These are phyloP conservation scores for Saccharomycopsis synnaedendra DNA, from an alignment of 805 yeast genomes.

Conservation along the genomic window DNA sequence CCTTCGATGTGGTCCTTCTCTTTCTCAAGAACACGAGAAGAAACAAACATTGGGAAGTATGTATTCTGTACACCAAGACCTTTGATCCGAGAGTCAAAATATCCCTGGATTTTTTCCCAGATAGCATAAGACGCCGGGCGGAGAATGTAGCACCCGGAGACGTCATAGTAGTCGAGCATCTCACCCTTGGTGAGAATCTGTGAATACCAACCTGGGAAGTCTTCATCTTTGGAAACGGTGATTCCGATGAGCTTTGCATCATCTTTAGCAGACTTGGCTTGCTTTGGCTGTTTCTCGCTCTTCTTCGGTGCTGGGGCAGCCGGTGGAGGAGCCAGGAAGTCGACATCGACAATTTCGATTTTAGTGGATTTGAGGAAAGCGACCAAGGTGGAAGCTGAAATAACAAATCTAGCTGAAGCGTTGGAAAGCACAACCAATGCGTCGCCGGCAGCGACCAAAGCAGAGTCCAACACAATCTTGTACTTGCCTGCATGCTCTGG, in stretches of 20 bases:
- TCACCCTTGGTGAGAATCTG: constrained; percentile 95
- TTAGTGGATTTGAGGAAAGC: constrained; percentile 40
- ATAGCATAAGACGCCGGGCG: constrained; percentile 90
- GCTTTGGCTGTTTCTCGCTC: constrained; percentile 17
- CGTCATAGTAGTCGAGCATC: constrained; percentile 97
- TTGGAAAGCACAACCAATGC: constrained; percentile 31
- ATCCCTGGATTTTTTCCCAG: constrained; percentile 90
- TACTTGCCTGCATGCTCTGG: constrained; percentile 42
- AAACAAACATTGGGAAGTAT: constrained; percentile 98
- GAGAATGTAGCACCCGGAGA: constrained; percentile 95
- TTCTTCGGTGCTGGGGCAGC: constrained; percentile 22
- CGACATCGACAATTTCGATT: constrained; percentile 43
- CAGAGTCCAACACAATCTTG: constrained; percentile 47
- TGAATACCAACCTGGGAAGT: constrained; percentile 95
- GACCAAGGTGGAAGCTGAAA: constrained; percentile 35
- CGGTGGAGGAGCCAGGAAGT: constrained; percentile 34
- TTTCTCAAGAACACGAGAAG: constrained; percentile 82
- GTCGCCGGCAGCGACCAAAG: constrained; percentile 28
- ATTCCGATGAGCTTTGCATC: constrained; percentile 93
- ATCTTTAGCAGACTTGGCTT: constrained; percentile 27
- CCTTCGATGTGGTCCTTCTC: constrained; percentile 99
- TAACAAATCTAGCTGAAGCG: constrained; percentile 38
- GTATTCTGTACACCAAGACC: constrained; percentile 86
- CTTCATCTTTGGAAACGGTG: constrained; percentile 84
- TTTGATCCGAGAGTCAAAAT: constrained; percentile 76